Conservation (phyloP, 495 filamentous ascomycete species). For the Terfezia claveryi region DNA sequence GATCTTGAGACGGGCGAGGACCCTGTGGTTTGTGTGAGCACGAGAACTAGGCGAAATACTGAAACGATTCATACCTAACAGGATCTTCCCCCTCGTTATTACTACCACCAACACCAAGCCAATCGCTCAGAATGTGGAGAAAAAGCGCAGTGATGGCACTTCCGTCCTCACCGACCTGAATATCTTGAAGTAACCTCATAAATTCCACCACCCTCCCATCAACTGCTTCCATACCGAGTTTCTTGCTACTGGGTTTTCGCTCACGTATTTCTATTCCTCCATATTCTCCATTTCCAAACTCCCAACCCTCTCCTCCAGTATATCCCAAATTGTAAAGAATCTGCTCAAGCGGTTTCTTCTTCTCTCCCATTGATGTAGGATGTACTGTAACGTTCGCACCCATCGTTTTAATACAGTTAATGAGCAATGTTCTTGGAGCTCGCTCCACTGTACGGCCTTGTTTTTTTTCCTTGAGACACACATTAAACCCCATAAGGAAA, state of each 20-base stretch:
- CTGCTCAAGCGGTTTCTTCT: not conserved
- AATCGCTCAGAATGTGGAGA: constrained; percentile 6
- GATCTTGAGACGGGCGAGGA: constrained; percentile 13
- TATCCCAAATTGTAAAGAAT: constrained; percentile 9
- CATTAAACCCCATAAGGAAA: constrained; percentile 36
- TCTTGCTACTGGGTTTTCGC: not conserved
- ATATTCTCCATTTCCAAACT: constrained; percentile 8
- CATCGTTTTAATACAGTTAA: not conserved
- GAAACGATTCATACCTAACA: not conserved
- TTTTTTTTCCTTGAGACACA: constrained; percentile 20
- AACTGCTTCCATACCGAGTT: constrained; percentile 3
- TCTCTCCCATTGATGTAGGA: not conserved
- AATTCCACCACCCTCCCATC: constrained; percentile 12
- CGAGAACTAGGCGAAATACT: no score
- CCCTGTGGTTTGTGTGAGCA: not conserved
- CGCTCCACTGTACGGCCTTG: not conserved
- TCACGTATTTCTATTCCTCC: constrained; percentile 16
- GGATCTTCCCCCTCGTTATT: constrained; percentile 7
- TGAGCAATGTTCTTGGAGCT: not conserved
- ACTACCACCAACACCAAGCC: constrained; percentile 4
- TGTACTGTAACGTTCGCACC: not conserved
- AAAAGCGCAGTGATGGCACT: constrained; percentile 1
- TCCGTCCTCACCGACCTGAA: not conserved
- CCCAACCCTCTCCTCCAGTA: constrained; percentile 5
- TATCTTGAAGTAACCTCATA: constrained; percentile 6